Conservation (phyloP, 495 filamentous ascomycete genomes). For the Talaromyces proteolyticus region DNA sequence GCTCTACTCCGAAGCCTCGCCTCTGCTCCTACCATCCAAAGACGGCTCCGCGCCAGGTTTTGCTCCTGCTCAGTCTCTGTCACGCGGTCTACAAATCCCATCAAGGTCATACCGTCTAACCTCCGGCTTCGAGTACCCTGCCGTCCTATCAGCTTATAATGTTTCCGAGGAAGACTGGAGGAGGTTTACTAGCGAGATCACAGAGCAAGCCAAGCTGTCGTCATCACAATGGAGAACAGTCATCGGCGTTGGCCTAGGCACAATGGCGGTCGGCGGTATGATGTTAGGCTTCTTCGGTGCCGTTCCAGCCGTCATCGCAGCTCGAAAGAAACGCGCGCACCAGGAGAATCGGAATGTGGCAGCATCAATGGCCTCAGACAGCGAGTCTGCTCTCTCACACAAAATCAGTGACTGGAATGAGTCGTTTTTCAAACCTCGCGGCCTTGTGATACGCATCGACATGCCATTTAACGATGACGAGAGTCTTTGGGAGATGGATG, state of each 20-base stretch:
- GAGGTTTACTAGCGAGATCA: slow-evolving; percentile 23
- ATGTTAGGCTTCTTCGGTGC: slow-evolving; percentile 27
- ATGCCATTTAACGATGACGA: slow-evolving; percentile 23
- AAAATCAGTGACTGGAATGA: slow-evolving; percentile 30
- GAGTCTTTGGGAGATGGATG: slow-evolving; percentile 20
- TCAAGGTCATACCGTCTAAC: slow-evolving; percentile 17
- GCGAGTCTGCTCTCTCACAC: slow-evolving; percentile 9
- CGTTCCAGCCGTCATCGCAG: slow-evolving; percentile 22
- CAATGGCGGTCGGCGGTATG: slow-evolving; percentile 24
- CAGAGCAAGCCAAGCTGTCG: slow-evolving; percentile 24
- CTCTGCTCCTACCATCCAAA: slow-evolving; percentile 7
- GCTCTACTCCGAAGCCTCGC: not conserved
- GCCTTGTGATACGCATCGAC: slow-evolving; percentile 31
- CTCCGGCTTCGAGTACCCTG: slow-evolving; percentile 30
- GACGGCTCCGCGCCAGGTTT: slow-evolving; percentile 13
- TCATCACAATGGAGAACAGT: slow-evolving; percentile 26
- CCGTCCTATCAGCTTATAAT: slow-evolving; percentile 13
- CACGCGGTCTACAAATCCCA: slow-evolving; percentile 27
- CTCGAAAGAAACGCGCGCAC: slow-evolving; percentile 9
- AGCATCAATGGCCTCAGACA: slow-evolving; percentile 4
- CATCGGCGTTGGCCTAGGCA: slow-evolving; percentile 26
- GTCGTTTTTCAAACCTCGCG: slow-evolving; percentile 21
- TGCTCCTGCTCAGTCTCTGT: slow-evolving; percentile 10
- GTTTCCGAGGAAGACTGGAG: slow-evolving; percentile 21
- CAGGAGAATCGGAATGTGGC: slow-evolving; percentile 26